Conservation (phyloP, 2,329 filamentous ascomycete species). For the Aspergillus oerlinghausenensis region DNA sequence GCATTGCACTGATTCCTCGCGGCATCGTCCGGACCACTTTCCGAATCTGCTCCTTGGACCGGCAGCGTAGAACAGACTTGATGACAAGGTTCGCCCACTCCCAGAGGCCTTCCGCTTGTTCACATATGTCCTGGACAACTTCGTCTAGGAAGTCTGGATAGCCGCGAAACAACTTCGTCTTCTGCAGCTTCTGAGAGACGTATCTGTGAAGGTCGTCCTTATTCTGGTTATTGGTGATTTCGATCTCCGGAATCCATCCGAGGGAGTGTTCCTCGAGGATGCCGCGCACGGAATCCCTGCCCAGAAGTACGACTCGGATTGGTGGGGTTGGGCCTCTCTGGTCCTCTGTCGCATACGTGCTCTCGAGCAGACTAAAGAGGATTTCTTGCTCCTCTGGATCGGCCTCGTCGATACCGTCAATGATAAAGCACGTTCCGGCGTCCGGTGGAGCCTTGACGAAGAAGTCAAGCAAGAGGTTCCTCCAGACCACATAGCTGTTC, state of each 20-base stretch:
- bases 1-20: constrained; percentile 12
- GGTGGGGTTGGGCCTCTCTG: neutral
- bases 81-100: constrained; percentile 15
- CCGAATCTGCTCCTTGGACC: constrained; percentile 13
- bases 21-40: constrained; percentile 9
- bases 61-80: constrained; percentile 9
- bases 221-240: constrained; percentile 9
- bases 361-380: constrained; percentile 2
- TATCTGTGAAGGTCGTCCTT: constrained; percentile 13
- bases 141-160: constrained; percentile 6
- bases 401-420: constrained; percentile 2
- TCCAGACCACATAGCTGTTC: constrained; percentile 1
- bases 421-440: neutral
- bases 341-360: neutral
- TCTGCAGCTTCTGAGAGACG: constrained; percentile 10
- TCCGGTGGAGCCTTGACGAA: neutral
- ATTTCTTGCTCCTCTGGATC: constrained; percentile 2
- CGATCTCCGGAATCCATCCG: constrained; percentile 8
- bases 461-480: constrained; percentile 1
- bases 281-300: constrained; percentile 6
- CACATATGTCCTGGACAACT: constrained; percentile 2
- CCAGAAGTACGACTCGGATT: constrained; percentile 5
- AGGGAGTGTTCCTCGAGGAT: constrained; percentile 10
- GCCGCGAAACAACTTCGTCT: constrained; percentile 7
- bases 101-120: constrained; percentile 11